These are phyloP conservation scores for Starmerella sp. DNA, from an alignment of 805 yeast genomes.

Conservation along the genomic window DNA sequence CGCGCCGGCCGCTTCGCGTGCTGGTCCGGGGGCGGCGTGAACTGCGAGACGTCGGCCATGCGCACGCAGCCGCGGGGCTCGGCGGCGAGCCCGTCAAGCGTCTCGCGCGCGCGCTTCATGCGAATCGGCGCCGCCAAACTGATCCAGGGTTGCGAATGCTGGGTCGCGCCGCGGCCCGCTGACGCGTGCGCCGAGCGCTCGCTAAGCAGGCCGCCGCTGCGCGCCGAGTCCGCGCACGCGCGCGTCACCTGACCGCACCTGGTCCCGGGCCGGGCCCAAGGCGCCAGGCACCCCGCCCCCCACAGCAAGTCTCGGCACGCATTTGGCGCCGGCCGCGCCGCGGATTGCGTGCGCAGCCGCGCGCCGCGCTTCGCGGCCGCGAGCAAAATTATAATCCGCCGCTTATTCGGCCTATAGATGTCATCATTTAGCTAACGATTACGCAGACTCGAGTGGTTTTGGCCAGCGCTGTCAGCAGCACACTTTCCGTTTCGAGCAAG, in stretches of 20 bases:
- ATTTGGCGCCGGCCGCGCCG: too few relatives aligned
- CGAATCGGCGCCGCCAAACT: neutral
- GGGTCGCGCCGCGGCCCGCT: too few relatives aligned
- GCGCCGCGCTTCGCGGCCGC: too few relatives aligned
- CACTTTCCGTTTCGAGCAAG: neutral
- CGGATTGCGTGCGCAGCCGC: too few relatives aligned
- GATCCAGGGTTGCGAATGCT: neutral
- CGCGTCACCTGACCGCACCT: too few relatives aligned
- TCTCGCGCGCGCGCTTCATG: neutral
- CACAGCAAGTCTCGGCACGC: too few relatives aligned
- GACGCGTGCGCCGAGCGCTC: too few relatives aligned
- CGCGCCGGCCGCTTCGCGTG: neutral
- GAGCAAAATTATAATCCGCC: neutral
- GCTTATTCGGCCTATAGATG: neutral
- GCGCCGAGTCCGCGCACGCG: too few relatives aligned
- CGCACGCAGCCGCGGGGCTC: neutral
- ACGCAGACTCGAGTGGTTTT: neutral
- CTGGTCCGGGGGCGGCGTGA: neutral
- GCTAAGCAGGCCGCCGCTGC: too few relatives aligned
- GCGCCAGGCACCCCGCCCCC: too few relatives aligned
- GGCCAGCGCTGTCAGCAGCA: neutral
- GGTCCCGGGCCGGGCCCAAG: too few relatives aligned
- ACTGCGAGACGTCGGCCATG: neutral
- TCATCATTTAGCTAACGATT: conserved; percentile 1
- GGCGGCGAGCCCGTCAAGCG: neutral